Evolutionary conservation across 148 eudicot genomes (phyloP), one percentile per base, ranked within the genome.

Genomic region (Mesembryanthemum crystallinum): DNA sequence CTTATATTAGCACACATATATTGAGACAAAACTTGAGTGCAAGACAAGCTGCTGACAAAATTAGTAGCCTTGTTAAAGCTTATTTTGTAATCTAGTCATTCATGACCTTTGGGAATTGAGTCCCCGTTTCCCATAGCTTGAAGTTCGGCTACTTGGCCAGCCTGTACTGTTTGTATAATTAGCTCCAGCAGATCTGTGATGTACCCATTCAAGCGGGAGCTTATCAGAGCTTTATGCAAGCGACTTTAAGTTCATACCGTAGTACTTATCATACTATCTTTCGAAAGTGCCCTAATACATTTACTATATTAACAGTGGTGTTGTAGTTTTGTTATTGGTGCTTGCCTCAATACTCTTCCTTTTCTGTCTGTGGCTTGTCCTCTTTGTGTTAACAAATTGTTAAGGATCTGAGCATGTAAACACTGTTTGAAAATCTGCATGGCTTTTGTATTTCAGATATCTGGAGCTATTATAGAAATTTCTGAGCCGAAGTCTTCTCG

Each of bases 381-480:
- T 17, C n/a, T n/a, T n/a, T n/a, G 13, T 33, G 21, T 55, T 20
- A 39, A 8, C 67, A 7, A 39, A 55, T 47, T 61, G 69, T 32
- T 39, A 28, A 60, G 23, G 30, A 37, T 62, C 28, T 57, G 32
- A 29, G 24, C 60, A 39, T 61, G 4, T 54, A 65, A n/a, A 72
- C 68, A 42, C 71, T 52, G 18, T 45, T 32, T 71, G 76, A 64
- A 21, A 64, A 3, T 76, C 59, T 76, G 30, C 43, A 67, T 57
- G 20, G 66, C 10, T 25, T 54, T 35, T 55, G 59, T 76, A 57
- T 75, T 63, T 29, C 91, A 94, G 98, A 86, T 94, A 84, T 94
- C 97, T 23, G 98, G 98, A 78, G 98, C 97, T 47, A 77, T 78
- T 59, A 78, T 94, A 68, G 96, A 94, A 87, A 90, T 94, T 67